phyloP scores from a whole-genome alignment of 768 basidiomycete species.

The Epithele typhae region DNA sequence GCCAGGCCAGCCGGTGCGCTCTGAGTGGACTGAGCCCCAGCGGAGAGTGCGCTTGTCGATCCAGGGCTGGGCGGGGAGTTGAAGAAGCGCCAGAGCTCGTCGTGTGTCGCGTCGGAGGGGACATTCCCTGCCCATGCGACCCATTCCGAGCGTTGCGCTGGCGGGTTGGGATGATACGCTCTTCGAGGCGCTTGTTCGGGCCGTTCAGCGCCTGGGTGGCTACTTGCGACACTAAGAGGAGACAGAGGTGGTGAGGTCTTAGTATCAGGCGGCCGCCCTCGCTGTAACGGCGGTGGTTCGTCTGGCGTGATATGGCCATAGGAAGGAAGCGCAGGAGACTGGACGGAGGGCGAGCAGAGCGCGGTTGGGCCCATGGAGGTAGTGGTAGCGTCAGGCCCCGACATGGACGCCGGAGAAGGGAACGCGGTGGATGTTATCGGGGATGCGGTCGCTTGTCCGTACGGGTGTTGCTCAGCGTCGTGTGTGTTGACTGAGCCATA shows the following conservation, averaged over 20 bases:
- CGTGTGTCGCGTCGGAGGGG: slow-evolving; percentile 73
- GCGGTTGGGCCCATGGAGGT: slow-evolving; percentile 4
- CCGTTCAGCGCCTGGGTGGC: slow-evolving; percentile 7
- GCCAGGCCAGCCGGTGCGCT: slow-evolving; percentile 12
- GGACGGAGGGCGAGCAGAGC: slow-evolving; percentile 13
- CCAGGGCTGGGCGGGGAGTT: slow-evolving; percentile 30
- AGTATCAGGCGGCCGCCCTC: slow-evolving; percentile 13
- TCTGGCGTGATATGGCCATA: slow-evolving; percentile 1
- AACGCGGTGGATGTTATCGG: slow-evolving; percentile 7
- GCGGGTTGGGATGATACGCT: slow-evolving; percentile 66
- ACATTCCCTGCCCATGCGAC: slow-evolving; percentile 98
- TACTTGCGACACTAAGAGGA: slow-evolving; percentile 6
- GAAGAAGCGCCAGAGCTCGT: slow-evolving; percentile 87
- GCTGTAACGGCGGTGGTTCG: slow-evolving; percentile 4
- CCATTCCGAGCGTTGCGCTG: slow-evolving; percentile 79
- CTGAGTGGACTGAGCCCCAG: slow-evolving; percentile 5
- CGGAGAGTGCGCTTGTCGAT: slow-evolving; percentile 6
- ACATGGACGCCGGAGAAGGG: slow-evolving; percentile 4
- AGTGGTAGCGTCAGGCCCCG: slow-evolving; percentile 6
- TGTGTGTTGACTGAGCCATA: slow-evolving; percentile 13
- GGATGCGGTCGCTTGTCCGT: slow-evolving; percentile 8
- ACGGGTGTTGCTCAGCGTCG: slow-evolving; percentile 14
- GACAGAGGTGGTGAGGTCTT: slow-evolving; percentile 8
- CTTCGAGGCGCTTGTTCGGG: slow-evolving; percentile 35
- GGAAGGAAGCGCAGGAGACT: not conserved